Base-by-base conservation (phyloP, 1,139 yeast species). In the Sporopachydermia cereana region DNA sequence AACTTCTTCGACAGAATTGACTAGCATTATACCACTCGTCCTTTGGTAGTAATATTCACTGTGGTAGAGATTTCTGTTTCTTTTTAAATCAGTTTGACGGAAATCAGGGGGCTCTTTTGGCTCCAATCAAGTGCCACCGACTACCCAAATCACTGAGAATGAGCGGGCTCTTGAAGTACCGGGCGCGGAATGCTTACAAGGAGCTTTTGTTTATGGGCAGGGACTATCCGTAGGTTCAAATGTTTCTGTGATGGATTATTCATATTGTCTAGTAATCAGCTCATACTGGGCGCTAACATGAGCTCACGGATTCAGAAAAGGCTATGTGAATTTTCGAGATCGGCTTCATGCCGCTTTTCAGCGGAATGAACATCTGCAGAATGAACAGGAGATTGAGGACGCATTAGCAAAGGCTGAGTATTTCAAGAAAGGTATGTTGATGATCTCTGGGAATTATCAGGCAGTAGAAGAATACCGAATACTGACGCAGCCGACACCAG, bases 381-480 rank as follows among this genome's bases (percentile, higher is more conserved):
- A 21, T 7, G 39, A 34, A 20, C 12, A 5, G 9, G 39, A 34
- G 22, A 34, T 34, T 20, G 22, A 34, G 17, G 39, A 5, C 39
- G 39, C 39, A 12, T 34, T 34, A n/a, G 39, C 12, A 7, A 5
- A 34, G n/a, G 39, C 39, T 7, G 39, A 34, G 39, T 34, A 34
- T 34, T 34, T 34, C 39, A 34, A 34, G 17, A 34, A 34, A n/a
- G 39, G 39, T 34, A 34, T 34, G 39, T 34, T 5, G 22, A 14
- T 25, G 29, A 14, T 14, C 14, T 25, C 12, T 25, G 29, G 29
- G 12, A 7, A 7, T 25, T 25, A 7, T 25, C 29, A 25, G 29
- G 14, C 29, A 7, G 29, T 25, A 14, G 29, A 7, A 14, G 12
- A 25, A 14, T 25, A 25, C 7, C 29, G 7, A 25, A 25, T 14